Conservation (phyloP, 768 basidiomycete genomes). For the Mycena indigotica region DNA sequence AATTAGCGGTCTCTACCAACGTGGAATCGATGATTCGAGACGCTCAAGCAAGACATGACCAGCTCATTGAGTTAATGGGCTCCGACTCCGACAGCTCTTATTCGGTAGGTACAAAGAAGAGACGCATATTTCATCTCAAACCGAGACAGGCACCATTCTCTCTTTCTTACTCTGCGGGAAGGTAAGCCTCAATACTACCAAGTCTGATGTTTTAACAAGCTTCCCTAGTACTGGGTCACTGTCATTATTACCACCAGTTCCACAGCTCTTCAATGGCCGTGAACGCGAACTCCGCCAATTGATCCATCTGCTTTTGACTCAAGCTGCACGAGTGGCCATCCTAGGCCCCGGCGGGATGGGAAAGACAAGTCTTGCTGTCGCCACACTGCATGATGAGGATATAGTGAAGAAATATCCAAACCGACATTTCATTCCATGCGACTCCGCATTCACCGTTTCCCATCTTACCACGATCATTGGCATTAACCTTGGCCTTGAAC, state of each 20-base stretch:
- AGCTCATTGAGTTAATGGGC: not conserved
- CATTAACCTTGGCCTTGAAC: not conserved
- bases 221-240: not conserved
- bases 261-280: not conserved
- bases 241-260: not conserved
- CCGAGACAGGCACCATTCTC: not conserved
- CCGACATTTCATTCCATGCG: not conserved
- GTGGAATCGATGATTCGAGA: not conserved
- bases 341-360: not conserved
- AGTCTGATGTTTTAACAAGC: not conserved
- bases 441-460: not conserved
- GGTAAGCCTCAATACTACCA: not conserved
- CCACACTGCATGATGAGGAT: not conserved
- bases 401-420: not conserved
- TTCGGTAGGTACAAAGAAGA: not conserved
- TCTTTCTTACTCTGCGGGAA: not conserved
- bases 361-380: not conserved
- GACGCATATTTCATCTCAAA: not conserved
- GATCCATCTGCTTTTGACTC: not conserved
- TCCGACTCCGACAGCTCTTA: not conserved
- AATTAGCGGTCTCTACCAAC: not conserved
- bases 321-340: not conserved
- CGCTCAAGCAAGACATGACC: not conserved
- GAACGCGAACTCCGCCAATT: not conserved
- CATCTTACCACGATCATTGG: not conserved